Conservation (phyloP, 192 early-diverging fungal genomes). For the Mortierella claussenii region DNA sequence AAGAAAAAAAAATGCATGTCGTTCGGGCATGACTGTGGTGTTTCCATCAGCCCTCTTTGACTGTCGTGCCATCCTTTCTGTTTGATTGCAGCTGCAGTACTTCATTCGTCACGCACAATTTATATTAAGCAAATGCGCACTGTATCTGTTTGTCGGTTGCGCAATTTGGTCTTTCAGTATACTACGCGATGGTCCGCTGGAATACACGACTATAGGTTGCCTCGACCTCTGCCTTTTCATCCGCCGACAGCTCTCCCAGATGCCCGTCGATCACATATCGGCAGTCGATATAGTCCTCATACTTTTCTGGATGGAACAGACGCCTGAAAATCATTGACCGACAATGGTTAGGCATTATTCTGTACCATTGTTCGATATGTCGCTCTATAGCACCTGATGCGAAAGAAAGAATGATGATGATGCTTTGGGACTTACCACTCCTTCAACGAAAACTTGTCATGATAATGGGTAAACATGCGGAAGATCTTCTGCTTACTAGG, state of each 20-base stretch:
- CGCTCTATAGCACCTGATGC: background rate
- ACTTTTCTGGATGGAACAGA: slow-evolving; percentile 23
- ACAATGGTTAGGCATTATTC: background rate
- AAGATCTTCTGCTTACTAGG: slow-evolving; percentile 42
- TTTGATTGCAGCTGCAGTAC: too few relatives aligned
- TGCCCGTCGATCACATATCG: slow-evolving; percentile 33
- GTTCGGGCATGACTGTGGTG: too few relatives aligned
- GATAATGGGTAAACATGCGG: slow-evolving; percentile 41
- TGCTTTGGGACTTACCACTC: slow-evolving; percentile 31
- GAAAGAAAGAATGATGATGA: background rate
- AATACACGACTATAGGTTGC: too few relatives aligned
- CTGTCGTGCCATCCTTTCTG: too few relatives aligned
- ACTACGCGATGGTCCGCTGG: too few relatives aligned
- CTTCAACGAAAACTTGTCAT: slow-evolving; percentile 16
- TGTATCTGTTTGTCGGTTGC: too few relatives aligned
- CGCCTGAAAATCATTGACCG: slow-evolving; percentile 8
- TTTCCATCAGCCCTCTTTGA: too few relatives aligned
- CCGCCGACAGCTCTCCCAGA: slow-evolving; percentile 7
- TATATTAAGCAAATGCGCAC: too few relatives aligned
- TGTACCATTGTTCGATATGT: too few relatives aligned
- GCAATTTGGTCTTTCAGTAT: too few relatives aligned
- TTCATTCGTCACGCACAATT: too few relatives aligned
- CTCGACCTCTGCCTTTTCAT: background rate
- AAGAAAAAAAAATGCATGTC: too few relatives aligned
- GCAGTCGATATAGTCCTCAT: slow-evolving; percentile 27